These are phyloP conservation scores for Heterococcus sp. DNA, from an alignment of 108 stramenopile genomes.

Conservation along the genomic window DNA sequence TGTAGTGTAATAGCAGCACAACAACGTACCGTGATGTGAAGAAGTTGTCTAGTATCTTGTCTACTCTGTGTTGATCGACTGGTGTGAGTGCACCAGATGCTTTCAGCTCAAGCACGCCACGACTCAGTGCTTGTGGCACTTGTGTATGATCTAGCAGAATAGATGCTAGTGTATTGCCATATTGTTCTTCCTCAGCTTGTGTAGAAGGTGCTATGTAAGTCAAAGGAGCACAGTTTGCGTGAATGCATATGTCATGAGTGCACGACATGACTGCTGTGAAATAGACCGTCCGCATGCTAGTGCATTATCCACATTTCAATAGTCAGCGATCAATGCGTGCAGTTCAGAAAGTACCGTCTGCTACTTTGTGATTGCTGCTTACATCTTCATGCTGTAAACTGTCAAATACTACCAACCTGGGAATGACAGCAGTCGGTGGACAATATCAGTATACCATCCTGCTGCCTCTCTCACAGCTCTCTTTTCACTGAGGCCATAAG, in stretches of 20 bases:
- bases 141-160: constrained; percentile 31
- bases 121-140: constrained; percentile 30
- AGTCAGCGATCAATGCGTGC: not conserved
- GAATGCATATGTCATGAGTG: not conserved
- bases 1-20: too few species aligned
- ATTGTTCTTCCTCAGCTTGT: constrained; percentile 5
- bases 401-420: not conserved
- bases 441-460: constrained; percentile 1
- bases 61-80: constrained; percentile 31
- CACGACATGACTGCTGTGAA: not conserved
- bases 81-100: constrained; percentile 2
- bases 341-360: not conserved
- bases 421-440: not conserved
- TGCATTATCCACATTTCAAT: not conserved
- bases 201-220: constrained; percentile 10
- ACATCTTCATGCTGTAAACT: not conserved
- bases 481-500: constrained; percentile 31
- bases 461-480: constrained; percentile 23
- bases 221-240: not conserved
- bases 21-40: constrained; percentile 36
- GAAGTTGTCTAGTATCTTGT: constrained; percentile 36
- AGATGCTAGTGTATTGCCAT: constrained; percentile 12
- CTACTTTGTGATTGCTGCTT: not conserved
- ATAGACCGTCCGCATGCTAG: not conserved
- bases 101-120: constrained; percentile 21